phyloP scores from a whole-genome alignment of 2,329 filamentous ascomycete genomes.

The Fusarium nanum region DNA sequence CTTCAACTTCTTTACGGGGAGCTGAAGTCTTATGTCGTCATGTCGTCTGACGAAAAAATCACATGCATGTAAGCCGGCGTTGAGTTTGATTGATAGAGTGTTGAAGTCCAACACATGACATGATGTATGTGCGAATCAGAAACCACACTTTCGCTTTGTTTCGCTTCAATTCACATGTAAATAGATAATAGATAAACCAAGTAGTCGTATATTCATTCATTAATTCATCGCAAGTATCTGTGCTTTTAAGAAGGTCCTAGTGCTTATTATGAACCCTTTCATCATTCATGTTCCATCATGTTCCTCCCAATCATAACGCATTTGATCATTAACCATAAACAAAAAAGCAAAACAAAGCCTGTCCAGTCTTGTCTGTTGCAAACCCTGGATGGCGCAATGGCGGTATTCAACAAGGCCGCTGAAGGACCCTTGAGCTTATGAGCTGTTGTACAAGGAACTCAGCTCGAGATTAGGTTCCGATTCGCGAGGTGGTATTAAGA shows the following conservation, averaged over 20 bases:
- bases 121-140: neutral
- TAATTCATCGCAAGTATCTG: slow-evolving; percentile 7
- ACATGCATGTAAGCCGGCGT: slow-evolving; percentile 35
- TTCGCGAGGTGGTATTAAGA: slow-evolving; percentile 28
- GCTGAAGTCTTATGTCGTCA: slow-evolving; percentile 6
- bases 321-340: slow-evolving; percentile 36
- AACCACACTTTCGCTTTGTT: slow-evolving; percentile 4
- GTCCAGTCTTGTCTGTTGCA: neutral
- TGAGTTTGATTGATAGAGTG: slow-evolving; percentile 24
- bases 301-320: slow-evolving; percentile 28
- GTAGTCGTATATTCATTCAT: slow-evolving; percentile 41
- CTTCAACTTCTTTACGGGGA: neutral
- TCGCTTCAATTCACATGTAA: slow-evolving; percentile 4
- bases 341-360: neutral
- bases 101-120: slow-evolving; percentile 6
- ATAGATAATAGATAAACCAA: slow-evolving; percentile 35
- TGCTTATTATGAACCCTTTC: neutral
- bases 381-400: neutral
- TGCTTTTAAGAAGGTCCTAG: neutral
- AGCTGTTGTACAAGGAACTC: slow-evolving; percentile 8
- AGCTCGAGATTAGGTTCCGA: slow-evolving; percentile 28
- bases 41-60: slow-evolving; percentile 23
- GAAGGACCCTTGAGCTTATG: slow-evolving; percentile 1
- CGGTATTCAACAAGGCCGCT: neutral
- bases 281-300: slow-evolving; percentile 20